Conservation (phyloP, 306 rosid species). For the Cicer pinnatifidum region DNA sequence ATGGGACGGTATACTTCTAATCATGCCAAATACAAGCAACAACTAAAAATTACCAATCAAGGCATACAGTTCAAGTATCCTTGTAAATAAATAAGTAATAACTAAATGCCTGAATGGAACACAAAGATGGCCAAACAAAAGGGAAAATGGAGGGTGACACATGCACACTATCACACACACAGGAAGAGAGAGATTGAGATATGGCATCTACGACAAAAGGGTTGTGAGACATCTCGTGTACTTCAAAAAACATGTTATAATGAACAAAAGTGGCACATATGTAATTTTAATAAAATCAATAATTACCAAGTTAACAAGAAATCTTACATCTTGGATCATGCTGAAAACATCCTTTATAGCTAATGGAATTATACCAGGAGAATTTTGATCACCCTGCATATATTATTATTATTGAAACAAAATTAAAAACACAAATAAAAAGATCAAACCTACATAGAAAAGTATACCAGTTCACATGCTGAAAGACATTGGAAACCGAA, state of each 20-base stretch:
- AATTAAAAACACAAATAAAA: slow-evolving; percentile 31
- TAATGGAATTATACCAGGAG: slow-evolving; percentile 94
- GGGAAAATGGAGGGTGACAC: neutral
- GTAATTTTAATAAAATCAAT: slow-evolving; percentile 21
- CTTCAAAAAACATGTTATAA: slow-evolving; percentile 14
- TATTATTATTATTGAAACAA: slow-evolving; percentile 37
- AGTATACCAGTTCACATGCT: neutral
- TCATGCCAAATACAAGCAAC: slow-evolving; percentile 36
- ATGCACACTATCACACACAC: neutral
- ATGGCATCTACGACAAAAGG: slow-evolving; percentile 1
- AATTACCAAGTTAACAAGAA: slow-evolving; percentile 36
- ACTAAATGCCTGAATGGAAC: slow-evolving; percentile 23
- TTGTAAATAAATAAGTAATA: neutral
- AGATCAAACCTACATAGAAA: slow-evolving; percentile 1
- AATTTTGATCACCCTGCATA: slow-evolving; percentile 88
- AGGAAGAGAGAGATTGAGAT: neutral
- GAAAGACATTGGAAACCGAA: neutral
- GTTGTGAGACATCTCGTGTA: neutral
- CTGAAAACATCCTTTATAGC: slow-evolving; percentile 98
- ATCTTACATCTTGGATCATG: slow-evolving; percentile 95
- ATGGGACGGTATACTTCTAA: slow-evolving; percentile 40
- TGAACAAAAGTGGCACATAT: slow-evolving; percentile 15
- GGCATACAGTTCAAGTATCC: slow-evolving; percentile 24
- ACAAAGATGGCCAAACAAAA: slow-evolving; percentile 3
- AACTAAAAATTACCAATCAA: slow-evolving; percentile 27